phyloP scores from a whole-genome alignment of 2,329 filamentous ascomycete species.

The Zopfia rhizophila region DNA sequence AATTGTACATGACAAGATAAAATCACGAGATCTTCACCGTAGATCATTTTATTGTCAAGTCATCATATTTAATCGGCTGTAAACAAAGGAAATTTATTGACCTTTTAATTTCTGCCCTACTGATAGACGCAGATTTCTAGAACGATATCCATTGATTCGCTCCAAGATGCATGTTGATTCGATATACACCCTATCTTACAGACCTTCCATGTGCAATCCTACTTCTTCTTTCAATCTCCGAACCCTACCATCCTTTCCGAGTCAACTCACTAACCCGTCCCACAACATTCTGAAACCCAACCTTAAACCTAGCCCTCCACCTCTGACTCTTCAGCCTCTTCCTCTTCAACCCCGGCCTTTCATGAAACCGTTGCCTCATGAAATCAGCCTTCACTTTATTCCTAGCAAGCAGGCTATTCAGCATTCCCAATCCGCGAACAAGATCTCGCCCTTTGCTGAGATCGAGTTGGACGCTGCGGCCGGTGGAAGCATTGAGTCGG shows the following conservation, averaged over 20 bases:
- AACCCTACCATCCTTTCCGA: slow-evolving; percentile 77
- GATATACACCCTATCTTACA: slow-evolving; percentile 3
- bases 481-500: slow-evolving; percentile 52
- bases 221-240: background rate
- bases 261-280: slow-evolving; percentile 74
- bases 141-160: too few relatives aligned
- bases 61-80: too few relatives aligned
- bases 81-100: too few relatives aligned
- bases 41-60: too few relatives aligned
- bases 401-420: slow-evolving; percentile 55
- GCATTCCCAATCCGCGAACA: slow-evolving; percentile 57
- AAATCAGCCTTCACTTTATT: slow-evolving; percentile 71
- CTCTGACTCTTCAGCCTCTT: slow-evolving; percentile 78
- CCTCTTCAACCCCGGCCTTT: slow-evolving; percentile 78
- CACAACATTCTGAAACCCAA: slow-evolving; percentile 73
- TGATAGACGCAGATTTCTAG: too few relatives aligned
- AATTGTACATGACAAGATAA: too few relatives aligned
- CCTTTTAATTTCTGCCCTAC: too few relatives aligned
- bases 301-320: slow-evolving; percentile 75
- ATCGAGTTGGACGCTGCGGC: slow-evolving; percentile 53
- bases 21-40: too few relatives aligned
- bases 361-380: slow-evolving; percentile 73
- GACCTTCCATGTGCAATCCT: background rate
- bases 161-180: too few relatives aligned
- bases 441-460: slow-evolving; percentile 54